Evolutionary conservation across 495 filamentous ascomycete species (phyloP).

Genomic region (Penicillium riverlandense): DNA sequence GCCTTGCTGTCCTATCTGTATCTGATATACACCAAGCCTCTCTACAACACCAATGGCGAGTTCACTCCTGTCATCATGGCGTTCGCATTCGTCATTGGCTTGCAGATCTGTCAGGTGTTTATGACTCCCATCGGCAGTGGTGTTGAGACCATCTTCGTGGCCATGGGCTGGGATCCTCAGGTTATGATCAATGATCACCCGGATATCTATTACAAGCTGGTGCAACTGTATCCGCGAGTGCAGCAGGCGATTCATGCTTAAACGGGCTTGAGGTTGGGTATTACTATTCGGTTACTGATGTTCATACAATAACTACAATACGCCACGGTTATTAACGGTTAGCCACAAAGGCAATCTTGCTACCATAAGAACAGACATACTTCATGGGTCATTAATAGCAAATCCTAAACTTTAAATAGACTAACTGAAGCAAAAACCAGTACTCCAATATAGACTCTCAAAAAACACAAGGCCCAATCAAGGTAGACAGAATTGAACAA

Average conservation of each 20-base stretch:
- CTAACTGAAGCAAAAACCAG: neutral
- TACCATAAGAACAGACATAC: neutral
- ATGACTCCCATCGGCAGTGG: constrained; percentile 63
- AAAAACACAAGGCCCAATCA: neutral
- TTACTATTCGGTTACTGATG: neutral
- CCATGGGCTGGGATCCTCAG: constrained; percentile 82
- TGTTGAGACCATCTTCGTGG: constrained; percentile 78
- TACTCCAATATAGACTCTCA: constrained; percentile 6
- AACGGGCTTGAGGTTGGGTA: neutral
- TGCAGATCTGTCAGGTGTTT: constrained; percentile 85
- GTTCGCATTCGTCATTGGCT: constrained; percentile 73
- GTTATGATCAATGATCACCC: constrained; percentile 76
- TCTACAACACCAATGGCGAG: constrained; percentile 62
- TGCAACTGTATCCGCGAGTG: constrained; percentile 75
- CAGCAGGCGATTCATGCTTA: constrained; percentile 62
- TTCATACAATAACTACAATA: neutral
- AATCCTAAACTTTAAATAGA: neutral
- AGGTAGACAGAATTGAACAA: neutral
- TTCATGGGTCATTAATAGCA: constrained; percentile 15
- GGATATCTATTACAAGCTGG: constrained; percentile 69
- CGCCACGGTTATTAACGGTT: too few species aligned
- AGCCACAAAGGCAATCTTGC: neutral
- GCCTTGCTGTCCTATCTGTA: constrained; percentile 79
- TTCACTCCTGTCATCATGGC: constrained; percentile 77
- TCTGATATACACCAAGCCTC: constrained; percentile 67